Percentiles rank a stretch among this genome's conserved stretches.
phyloP scores from a whole-genome alignment of 768 basidiomycete species.

The Boletus rufocinnamomeus region DNA sequence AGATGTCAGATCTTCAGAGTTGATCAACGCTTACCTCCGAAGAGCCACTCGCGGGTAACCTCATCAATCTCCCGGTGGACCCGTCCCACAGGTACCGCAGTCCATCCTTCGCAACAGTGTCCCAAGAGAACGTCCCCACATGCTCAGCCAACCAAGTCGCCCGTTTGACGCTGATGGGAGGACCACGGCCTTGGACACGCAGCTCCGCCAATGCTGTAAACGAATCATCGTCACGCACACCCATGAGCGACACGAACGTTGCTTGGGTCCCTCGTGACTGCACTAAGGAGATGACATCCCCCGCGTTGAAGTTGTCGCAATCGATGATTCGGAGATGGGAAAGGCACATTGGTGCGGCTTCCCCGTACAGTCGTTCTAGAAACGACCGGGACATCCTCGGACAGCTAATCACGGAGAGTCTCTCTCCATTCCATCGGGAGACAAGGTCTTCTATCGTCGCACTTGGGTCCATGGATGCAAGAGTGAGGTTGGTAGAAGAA shows the following conservation, averaged over 20 bases:
- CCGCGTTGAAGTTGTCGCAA: constrained; percentile 9
- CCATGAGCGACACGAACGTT: constrained; percentile 7
- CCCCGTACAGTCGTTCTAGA: constrained; percentile 2
- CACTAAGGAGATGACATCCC: constrained; percentile 5
- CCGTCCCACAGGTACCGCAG: constrained; percentile 12
- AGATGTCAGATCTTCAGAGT: no score
- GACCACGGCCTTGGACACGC: constrained; percentile 7
- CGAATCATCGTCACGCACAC: background rate
- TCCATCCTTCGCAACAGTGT: constrained; percentile 12
- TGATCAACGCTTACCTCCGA: background rate
- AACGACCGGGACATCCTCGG: constrained; percentile 1
- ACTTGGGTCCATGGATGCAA: background rate
- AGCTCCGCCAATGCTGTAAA: constrained; percentile 6
- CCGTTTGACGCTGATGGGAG: constrained; percentile 3
- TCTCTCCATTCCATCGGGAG: constrained; percentile 7
- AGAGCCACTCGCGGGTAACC: background rate
- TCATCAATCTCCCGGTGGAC: background rate
- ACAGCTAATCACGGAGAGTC: constrained; percentile 7
- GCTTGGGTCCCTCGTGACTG: constrained; percentile 6
- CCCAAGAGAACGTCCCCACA: constrained; percentile 10
- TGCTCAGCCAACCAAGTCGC: constrained; percentile 12
- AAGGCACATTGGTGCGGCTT: background rate
- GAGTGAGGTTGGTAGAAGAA: constrained; percentile 4
- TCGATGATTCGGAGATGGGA: constrained; percentile 9
- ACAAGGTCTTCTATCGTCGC: constrained; percentile 10